These are phyloP conservation scores for Psidium friedrichsthalianum DNA, from an alignment of 345 rosid genomes.

Conservation along the genomic window DNA sequence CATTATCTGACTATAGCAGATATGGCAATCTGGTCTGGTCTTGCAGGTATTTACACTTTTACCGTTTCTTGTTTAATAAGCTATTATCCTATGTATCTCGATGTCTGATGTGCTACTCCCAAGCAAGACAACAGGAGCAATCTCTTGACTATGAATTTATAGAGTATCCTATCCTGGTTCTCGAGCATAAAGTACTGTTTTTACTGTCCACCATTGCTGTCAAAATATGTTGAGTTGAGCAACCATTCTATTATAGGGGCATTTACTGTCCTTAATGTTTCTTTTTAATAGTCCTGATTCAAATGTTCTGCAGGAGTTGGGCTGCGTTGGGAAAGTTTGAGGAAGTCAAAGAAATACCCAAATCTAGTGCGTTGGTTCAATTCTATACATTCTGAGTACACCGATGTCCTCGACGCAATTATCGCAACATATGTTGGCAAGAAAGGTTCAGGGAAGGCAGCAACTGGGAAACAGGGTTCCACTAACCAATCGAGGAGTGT, in stretches of 20 bases:
- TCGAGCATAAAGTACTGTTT: not conserved
- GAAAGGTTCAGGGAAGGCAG: constrained; percentile 48
- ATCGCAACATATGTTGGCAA: constrained; percentile 37
- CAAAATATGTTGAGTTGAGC: not conserved
- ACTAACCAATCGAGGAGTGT: constrained; percentile 7
- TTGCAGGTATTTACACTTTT: constrained; percentile 41
- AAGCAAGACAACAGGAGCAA: not conserved
- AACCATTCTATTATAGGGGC: not conserved
- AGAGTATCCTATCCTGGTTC: not conserved
- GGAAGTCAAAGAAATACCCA: constrained; percentile 85
- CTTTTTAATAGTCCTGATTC: not conserved
- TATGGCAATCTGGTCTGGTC: constrained; percentile 78
- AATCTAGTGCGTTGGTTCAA: constrained; percentile 80
- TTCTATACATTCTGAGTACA: constrained; percentile 51
- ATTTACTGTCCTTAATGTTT: not conserved
- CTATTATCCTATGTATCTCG: not conserved
- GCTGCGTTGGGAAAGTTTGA: constrained; percentile 84
- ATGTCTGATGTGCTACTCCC: not conserved
- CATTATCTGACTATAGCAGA: constrained; percentile 67
- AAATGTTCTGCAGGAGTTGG: constrained; percentile 45
- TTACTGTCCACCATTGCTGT: not conserved
- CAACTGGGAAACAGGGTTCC: constrained; percentile 23
- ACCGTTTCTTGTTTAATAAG: not conserved
- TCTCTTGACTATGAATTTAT: not conserved
- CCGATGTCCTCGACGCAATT: constrained; percentile 40